A percentile compares a stretch with the other conserved stretches of the same genome.
phyloP scores from a whole-genome alignment of 176 grass and related monocot species.

The Oryza australiensis region DNA sequence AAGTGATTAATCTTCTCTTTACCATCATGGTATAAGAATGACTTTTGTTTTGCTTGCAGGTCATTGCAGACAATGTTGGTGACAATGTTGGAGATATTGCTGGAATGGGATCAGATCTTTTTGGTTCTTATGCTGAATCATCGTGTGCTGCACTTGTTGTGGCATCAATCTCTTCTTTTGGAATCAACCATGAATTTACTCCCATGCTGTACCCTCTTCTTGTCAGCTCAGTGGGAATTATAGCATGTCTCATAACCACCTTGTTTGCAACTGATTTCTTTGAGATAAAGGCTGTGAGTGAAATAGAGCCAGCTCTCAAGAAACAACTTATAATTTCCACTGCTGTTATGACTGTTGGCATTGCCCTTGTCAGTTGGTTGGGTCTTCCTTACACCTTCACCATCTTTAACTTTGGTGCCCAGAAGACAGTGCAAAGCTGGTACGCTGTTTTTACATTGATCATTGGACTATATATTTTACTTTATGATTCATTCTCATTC shows the following conservation, averaged over 20 bases:
- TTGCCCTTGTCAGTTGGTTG: constrained; percentile 45
- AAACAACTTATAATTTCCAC: constrained; percentile 54
- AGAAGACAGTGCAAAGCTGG: constrained; percentile 47
- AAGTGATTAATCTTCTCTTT: neutral
- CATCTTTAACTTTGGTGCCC: constrained; percentile 43
- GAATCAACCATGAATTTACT: constrained; percentile 47
- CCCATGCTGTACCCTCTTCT: constrained; percentile 49
- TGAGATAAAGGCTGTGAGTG: constrained; percentile 44
- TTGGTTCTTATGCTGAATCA: constrained; percentile 52
- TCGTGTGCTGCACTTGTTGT: constrained; percentile 54
- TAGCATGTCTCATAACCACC: constrained; percentile 47
- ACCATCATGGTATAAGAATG: constrained; percentile 17
- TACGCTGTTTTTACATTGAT: constrained; percentile 2
- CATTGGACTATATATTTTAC: neutral
- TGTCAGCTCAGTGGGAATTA: constrained; percentile 46
- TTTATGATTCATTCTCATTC: constrained; percentile 3
- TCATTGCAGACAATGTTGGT: constrained; percentile 70
- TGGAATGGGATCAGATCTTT: constrained; percentile 68
- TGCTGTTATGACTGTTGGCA: constrained; percentile 45
- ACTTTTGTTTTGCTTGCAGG: constrained; percentile 35
- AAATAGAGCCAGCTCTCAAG: constrained; percentile 53
- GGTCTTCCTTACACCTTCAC: constrained; percentile 47
- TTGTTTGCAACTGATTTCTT: constrained; percentile 53
- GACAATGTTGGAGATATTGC: constrained; percentile 77
- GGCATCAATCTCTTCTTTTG: constrained; percentile 49